Evolutionary conservation across 1,139 yeast genomes (phyloP).

Genomic region (Candida tetrigidarum): DNA sequence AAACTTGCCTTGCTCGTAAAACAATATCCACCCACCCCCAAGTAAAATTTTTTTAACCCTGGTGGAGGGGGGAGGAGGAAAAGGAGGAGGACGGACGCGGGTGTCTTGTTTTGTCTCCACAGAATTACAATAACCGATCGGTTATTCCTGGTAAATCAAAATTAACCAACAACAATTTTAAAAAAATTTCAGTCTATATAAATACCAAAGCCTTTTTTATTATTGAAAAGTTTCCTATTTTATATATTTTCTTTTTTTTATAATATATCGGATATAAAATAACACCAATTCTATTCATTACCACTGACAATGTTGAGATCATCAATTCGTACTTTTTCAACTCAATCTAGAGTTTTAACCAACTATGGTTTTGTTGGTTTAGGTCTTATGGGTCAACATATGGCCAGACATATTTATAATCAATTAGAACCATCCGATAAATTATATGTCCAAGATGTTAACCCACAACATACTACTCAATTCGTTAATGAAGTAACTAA

Average conservation of each 20-base stretch:
- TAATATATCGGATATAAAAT: too few relatives aligned
- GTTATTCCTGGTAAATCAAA: not conserved
- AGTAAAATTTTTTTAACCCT: too few relatives aligned
- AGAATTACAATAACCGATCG: conserved; percentile 1
- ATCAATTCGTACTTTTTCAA: conserved; percentile 27
- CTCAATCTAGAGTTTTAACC: conserved; percentile 21
- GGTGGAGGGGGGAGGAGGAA: too few relatives aligned
- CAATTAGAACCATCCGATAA: conserved; percentile 44
- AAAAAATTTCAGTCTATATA: not conserved
- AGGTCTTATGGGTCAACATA: conserved; percentile 64
- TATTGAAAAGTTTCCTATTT: not conserved
- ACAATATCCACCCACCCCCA: too few relatives aligned
- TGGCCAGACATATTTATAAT: conserved; percentile 58
- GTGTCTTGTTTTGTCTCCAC: not conserved
- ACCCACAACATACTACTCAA: conserved; percentile 30
- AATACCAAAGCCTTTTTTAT: not conserved
- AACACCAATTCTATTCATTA: too few relatives aligned
- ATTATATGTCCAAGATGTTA: conserved; percentile 50
- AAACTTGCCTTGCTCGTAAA: too few relatives aligned
- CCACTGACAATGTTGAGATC: conserved; percentile 13
- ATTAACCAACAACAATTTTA: too few relatives aligned
- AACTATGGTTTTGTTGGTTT: conserved; percentile 59
- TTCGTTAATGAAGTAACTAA: conserved; percentile 32
- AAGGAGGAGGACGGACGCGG: not conserved
- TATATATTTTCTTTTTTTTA: not conserved